Base-by-base conservation (phyloP, 805 yeast genomes). In the Candida chauliodis region DNA sequence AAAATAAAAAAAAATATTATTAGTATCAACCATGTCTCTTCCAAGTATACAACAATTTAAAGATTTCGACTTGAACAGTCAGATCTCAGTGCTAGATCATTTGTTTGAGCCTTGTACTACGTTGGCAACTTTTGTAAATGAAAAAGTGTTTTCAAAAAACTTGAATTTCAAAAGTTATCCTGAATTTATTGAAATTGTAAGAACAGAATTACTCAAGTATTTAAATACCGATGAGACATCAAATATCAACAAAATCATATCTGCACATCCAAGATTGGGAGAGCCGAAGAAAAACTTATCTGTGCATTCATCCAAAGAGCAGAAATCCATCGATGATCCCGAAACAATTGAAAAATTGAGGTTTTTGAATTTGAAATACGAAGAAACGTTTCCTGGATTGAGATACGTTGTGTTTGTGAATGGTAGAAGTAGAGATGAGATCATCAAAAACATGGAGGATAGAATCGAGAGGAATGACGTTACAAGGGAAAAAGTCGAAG, bases 191-290 rank as follows among this genome's bases (percentile, higher is more conserved):
- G 81, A 76, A 35, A 34, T 48, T 2, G 60, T 69, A 2, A 64
- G 84, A 36, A 16, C 28, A 0, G 53, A 52, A 8, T 57, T 82
- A 14, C 48, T 66, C 3, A 34, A 44, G 10, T 16, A 10, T 4
- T 57, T 71, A 7, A 34, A 42, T 8, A 45, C 51, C 7, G 51
- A 54, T 14, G 36, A 33, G 16, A 17, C 6, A 6, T 4, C 10
- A 33, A 24, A 3, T 3, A 55, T 75, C 9, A 51, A 69, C 30
- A 62, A 72, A 27, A 87, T 90, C 40, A 78, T 90, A n/a, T 81
- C 86, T 1, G 95, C 96, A 0, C 97, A 89, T 61, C 97, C 97
- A 13, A 69, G 96, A 40, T 65, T 89, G 13, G 97, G 97, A 0
- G 85, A 84, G 3, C 68, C 79, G 3, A 48, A 61, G 53, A 43